Percentiles rank a stretch among this genome's conserved stretches.
Conservation (phyloP, 2,329 filamentous ascomycete genomes). For the Diplodia corticola region DNA sequence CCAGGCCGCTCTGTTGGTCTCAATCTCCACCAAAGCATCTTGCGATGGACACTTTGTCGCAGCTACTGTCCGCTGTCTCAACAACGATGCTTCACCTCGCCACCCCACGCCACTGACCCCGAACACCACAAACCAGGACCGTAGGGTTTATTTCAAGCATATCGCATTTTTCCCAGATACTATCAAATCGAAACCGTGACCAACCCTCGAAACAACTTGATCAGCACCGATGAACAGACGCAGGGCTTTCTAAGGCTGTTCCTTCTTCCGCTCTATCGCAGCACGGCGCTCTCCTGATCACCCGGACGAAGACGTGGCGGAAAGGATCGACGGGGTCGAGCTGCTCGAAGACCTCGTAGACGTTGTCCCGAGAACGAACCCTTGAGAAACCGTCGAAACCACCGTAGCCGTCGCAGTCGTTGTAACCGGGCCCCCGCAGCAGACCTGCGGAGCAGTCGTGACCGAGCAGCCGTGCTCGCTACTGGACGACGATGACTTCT, state of each 20-base stretch:
- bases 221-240: background rate
- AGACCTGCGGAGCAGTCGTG: background rate
- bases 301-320: constrained; percentile 4
- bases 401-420: constrained; percentile 2
- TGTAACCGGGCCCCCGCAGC: background rate
- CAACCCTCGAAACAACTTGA: background rate
- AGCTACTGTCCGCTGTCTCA: background rate
- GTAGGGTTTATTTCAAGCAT: too few relatives aligned
- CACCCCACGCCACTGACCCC: background rate
- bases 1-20: background rate
- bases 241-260: background rate
- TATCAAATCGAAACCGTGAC: too few relatives aligned
- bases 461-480: background rate
- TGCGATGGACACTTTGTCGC: background rate
- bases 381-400: background rate
- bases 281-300: background rate
- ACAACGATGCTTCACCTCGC: background rate
- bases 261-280: background rate
- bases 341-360: background rate
- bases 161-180: too few relatives aligned
- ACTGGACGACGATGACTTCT: background rate
- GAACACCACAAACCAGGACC: too few relatives aligned
- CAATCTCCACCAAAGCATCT: background rate
- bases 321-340: background rate
- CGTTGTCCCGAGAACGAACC: background rate